A percentile compares a stretch with the other conserved stretches of the same genome.
Conservation (phyloP, 345 rosid species). For the Hypericum androsaemum region DNA sequence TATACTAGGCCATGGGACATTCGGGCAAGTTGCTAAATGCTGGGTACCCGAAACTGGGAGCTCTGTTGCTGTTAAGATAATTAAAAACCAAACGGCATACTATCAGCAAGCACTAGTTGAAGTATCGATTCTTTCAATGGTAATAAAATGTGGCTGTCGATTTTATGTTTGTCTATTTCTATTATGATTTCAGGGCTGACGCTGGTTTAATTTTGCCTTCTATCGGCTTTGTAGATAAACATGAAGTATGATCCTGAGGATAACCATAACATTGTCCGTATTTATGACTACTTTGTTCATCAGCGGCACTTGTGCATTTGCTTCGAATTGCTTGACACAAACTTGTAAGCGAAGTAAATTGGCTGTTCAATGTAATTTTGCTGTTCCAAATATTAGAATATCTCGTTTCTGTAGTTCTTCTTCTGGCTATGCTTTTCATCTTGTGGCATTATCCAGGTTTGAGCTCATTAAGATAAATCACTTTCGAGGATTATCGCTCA, state of each 20-base stretch:
- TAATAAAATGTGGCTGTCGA: constrained; percentile 19
- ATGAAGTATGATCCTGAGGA: constrained; percentile 97
- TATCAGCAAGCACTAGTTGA: constrained; percentile 97
- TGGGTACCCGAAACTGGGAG: constrained; percentile 63
- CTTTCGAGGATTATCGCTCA: constrained; percentile 85
- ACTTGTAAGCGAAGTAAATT: constrained; percentile 51
- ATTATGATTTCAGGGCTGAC: constrained; percentile 1
- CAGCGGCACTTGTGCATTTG: constrained; percentile 89
- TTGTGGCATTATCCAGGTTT: constrained; percentile 47
- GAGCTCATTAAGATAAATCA: constrained; percentile 97
- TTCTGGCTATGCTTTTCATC: constrained; percentile 16
- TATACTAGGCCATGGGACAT: constrained; percentile 98
- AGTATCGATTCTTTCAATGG: constrained; percentile 94
- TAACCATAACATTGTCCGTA: constrained; percentile 96
- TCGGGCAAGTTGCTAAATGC: constrained; percentile 99
- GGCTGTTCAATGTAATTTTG: constrained; percentile 6
- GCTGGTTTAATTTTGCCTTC: constrained; percentile 5
- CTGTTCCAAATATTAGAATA: constrained; percentile 1
- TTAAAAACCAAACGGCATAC: constrained; percentile 96
- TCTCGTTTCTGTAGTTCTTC: constrained; percentile 9
- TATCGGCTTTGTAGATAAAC: constrained; percentile 54
- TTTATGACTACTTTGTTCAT: constrained; percentile 78
- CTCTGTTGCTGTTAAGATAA: constrained; percentile 91
- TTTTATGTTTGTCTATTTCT: constrained; percentile 8
- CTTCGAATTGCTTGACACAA: constrained; percentile 92